Conservation (phyloP, 352 stramenopile species). For the Blastocystis sp. region DNA sequence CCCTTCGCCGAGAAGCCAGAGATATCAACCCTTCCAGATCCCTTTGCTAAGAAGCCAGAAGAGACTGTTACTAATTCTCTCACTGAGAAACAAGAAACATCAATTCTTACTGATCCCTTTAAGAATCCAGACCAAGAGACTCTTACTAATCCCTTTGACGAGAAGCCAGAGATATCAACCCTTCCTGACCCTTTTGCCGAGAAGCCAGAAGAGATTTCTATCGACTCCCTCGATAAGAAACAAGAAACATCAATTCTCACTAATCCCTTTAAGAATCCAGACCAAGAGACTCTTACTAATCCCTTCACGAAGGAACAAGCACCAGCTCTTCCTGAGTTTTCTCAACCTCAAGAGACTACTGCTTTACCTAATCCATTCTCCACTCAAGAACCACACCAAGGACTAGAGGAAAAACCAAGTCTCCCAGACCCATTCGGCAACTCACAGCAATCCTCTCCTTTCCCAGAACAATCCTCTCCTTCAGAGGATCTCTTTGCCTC, state of each 20-base stretch:
- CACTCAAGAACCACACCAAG: not conserved
- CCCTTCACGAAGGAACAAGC: slow-evolving; percentile 6
- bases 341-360: not conserved
- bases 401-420: not conserved
- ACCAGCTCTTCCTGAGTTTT: not conserved
- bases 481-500: not conserved
- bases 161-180: not conserved
- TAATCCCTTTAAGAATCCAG: not conserved
- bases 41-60: not conserved
- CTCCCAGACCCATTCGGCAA: not conserved
- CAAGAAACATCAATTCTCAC: not conserved
- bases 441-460: too few relatives aligned
- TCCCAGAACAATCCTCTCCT: not conserved
- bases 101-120: not conserved
- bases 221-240: slow-evolving; percentile 19
- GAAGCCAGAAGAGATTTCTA: not conserved
- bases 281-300: slow-evolving; percentile 1
- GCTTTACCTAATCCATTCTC: too few relatives aligned
- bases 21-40: not conserved
- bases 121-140: not conserved
- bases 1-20: slow-evolving; percentile 6
- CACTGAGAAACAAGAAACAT: slow-evolving; percentile 2
- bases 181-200: slow-evolving; percentile 1
- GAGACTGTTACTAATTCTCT: not conserved
- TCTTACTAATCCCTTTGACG: slow-evolving; percentile 32